Conservation (phyloP, 768 basidiomycete genomes). For the Leccinum uliginosum region DNA sequence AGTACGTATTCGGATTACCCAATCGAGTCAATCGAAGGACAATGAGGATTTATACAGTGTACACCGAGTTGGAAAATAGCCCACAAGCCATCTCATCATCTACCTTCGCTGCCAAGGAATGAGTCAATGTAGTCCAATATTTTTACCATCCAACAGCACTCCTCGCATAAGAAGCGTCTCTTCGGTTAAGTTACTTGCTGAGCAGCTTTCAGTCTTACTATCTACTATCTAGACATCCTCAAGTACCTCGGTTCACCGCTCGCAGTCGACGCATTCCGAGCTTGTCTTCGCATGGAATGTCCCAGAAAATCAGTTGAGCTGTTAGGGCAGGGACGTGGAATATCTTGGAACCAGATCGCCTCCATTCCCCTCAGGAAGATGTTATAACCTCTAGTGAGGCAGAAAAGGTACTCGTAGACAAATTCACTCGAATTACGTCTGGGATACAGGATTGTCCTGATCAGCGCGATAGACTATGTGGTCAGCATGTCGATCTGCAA, state of each 20-base stretch:
- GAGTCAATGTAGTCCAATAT: neutral
- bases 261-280: conserved; percentile 7
- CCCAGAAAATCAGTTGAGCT: no score
- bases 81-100: neutral
- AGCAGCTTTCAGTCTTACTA: neutral
- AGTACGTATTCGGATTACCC: neutral
- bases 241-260: neutral
- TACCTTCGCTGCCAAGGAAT: neutral
- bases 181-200: neutral
- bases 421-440: no score
- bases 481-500: no score
- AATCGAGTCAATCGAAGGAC: neutral
- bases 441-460: no score
- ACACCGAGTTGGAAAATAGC: neutral
- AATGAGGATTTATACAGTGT: neutral
- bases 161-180: neutral
- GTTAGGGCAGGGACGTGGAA: no score
- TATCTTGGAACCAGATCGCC: no score
- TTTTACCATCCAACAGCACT: conserved; percentile 6
- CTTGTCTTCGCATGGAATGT: no score
- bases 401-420: no score
- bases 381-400: no score
- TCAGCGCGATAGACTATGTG: no score
- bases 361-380: no score
- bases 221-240: neutral